A percentile compares a stretch with the other conserved stretches of the same genome.
Conservation (phyloP, 78 protist genomes). For the Dictyostelium intermedium region DNA sequence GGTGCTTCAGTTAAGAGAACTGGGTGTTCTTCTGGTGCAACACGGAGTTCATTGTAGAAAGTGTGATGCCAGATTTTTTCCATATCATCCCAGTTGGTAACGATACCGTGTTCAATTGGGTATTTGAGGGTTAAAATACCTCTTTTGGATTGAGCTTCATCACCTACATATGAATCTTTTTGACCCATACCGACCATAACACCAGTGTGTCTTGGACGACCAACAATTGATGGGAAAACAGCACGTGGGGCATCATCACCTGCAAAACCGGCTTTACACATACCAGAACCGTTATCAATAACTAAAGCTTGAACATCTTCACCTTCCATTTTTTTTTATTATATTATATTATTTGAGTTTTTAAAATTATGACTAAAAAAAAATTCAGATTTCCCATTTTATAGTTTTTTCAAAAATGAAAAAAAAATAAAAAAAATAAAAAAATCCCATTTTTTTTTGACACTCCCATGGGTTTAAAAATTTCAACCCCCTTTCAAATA, state of each 20-base stretch:
- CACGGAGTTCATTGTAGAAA: constrained; percentile 53
- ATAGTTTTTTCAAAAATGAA: background rate
- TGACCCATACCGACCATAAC: constrained; percentile 92
- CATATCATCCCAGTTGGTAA: constrained; percentile 40
- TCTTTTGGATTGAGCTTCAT: constrained; percentile 57
- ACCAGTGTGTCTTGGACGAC: constrained; percentile 90
- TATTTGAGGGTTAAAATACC: constrained; percentile 67
- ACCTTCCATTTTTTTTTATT: background rate
- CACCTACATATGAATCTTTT: constrained; percentile 38
- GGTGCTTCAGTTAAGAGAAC: constrained; percentile 95
- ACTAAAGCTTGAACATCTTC: constrained; percentile 78
- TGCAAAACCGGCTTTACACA: constrained; percentile 87
- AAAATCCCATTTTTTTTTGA: background rate
- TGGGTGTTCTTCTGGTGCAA: constrained; percentile 84
- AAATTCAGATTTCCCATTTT: too few species aligned
- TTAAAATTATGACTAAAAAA: background rate
- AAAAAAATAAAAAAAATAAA: background rate
- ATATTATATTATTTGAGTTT: background rate
- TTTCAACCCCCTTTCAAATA: background rate
- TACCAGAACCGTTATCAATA: constrained; percentile 92
- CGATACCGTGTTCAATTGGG: constrained; percentile 71
- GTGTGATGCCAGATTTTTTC: constrained; percentile 35
- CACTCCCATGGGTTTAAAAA: background rate
- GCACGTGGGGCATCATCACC: constrained; percentile 89
- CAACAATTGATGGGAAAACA: constrained; percentile 92